Conservation (phyloP, 2,329 filamentous ascomycete species). For the Escovopsis sp. region DNA sequence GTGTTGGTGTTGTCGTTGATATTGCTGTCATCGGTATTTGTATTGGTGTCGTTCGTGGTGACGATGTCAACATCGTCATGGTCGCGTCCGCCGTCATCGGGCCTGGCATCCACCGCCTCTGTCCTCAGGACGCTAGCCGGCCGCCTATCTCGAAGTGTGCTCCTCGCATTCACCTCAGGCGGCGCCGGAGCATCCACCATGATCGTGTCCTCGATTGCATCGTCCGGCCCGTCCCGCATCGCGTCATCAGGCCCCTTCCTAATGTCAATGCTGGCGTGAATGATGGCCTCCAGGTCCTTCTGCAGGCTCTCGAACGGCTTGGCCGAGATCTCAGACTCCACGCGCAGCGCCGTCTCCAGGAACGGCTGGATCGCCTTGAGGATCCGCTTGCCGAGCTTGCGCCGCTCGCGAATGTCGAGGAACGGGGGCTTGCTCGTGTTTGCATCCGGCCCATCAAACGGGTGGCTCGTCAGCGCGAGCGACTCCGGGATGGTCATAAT, state of each 20-base stretch:
- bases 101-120: constrained; percentile 20
- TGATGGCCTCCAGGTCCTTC: constrained; percentile 56
- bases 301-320: constrained; percentile 55
- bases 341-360: constrained; percentile 58
- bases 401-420: constrained; percentile 63
- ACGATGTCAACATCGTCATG: constrained; percentile 23
- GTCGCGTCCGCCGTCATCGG: constrained; percentile 8
- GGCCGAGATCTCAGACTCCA: constrained; percentile 67
- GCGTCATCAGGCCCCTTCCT: constrained; percentile 24
- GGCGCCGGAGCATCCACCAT: constrained; percentile 34
- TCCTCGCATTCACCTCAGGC: constrained; percentile 31
- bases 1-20: too few relatives aligned
- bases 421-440: constrained; percentile 36
- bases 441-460: constrained; percentile 25
- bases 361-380: constrained; percentile 67
- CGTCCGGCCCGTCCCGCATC: constrained; percentile 22
- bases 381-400: constrained; percentile 77
- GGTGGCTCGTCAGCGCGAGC: constrained; percentile 11
- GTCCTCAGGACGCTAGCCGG: constrained; percentile 7
- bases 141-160: constrained; percentile 7
- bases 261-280: constrained; percentile 51
- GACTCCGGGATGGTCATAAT: constrained; percentile 29
- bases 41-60: too few relatives aligned
- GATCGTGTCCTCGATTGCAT: constrained; percentile 29
- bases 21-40: too few relatives aligned